Evolutionary conservation across 106 monocot genomes (phyloP).

Genomic region (Dioscorea zingiberensis): DNA sequence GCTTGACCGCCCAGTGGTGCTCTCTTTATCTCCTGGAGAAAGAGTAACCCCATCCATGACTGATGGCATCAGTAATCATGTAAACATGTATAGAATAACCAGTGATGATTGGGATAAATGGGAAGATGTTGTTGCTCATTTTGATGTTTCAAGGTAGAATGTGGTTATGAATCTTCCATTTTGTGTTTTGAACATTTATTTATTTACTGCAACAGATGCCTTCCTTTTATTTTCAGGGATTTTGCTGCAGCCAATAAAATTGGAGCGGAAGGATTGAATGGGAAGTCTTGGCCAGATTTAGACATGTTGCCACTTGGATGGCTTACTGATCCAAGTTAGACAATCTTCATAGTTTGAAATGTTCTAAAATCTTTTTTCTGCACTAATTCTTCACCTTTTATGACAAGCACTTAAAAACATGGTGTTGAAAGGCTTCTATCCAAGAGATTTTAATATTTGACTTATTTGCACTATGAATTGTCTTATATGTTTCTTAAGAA

Average conservation of each 20-base stretch:
- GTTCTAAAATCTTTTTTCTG: no score
- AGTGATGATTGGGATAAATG: conserved; percentile 94
- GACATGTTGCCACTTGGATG: conserved; percentile 99
- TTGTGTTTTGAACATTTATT: background rate
- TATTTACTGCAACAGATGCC: background rate
- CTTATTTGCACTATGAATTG: no score
- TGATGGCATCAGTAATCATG: conserved; percentile 35
- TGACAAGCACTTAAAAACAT: no score
- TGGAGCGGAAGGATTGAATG: conserved; percentile 66
- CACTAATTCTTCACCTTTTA: no score
- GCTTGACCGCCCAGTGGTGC: conserved; percentile 57
- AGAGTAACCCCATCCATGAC: conserved; percentile 57
- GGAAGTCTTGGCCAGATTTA: conserved; percentile 92
- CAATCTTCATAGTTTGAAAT: background rate
- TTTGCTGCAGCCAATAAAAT: conserved; percentile 66
- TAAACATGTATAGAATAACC: conserved; percentile 92
- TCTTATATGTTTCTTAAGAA: no score
- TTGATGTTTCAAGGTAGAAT: conserved; percentile 69
- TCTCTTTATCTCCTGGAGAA: conserved; percentile 84
- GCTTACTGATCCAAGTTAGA: conserved; percentile 80
- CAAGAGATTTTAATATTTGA: no score
- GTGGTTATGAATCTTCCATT: background rate
- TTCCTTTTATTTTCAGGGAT: conserved; percentile 28
- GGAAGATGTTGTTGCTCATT: conserved; percentile 71
- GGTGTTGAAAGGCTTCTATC: no score